phyloP scores from a whole-genome alignment of 371 early-diverging fungal genomes.

The Catenaria anguillulae region DNA sequence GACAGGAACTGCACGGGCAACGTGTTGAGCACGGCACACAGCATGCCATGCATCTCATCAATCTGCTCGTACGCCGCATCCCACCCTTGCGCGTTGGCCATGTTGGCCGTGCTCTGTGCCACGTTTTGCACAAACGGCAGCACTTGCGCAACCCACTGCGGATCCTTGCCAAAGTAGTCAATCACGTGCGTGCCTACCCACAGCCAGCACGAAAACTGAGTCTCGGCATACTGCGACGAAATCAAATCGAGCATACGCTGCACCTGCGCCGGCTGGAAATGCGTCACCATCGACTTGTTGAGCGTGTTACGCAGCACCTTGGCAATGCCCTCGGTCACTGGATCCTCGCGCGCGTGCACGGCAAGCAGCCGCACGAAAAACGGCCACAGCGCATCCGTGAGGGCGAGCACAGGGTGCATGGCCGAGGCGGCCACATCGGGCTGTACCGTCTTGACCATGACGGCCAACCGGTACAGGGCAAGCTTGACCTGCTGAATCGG shows the following conservation, averaged over 20 bases:
- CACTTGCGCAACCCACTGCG: neutral
- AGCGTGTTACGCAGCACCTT: neutral
- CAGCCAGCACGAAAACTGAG: conserved; percentile 5
- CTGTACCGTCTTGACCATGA: neutral
- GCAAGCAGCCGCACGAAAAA: neutral
- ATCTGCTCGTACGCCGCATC: neutral
- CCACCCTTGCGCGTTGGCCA: neutral
- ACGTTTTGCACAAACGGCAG: neutral
- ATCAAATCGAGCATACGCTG: neutral
- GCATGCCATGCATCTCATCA: neutral
- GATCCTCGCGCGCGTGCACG: neutral
- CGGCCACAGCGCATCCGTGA: conserved; percentile 1
- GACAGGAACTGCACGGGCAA: neutral
- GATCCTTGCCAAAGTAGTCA: neutral
- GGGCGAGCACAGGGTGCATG: neutral
- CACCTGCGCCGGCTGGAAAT: neutral
- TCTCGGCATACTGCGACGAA: neutral
- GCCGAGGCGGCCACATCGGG: neutral
- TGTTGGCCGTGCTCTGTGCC: neutral
- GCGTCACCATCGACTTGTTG: no score
- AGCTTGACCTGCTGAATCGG: neutral
- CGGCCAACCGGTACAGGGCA: neutral
- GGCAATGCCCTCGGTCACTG: conserved; percentile 4
- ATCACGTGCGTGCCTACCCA: conserved; percentile 3
- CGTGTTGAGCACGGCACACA: neutral